These are phyloP conservation scores for Pestalotiopsis sp. DNA, from an alignment of 2,329 filamentous ascomycete genomes.

Conservation along the genomic window DNA sequence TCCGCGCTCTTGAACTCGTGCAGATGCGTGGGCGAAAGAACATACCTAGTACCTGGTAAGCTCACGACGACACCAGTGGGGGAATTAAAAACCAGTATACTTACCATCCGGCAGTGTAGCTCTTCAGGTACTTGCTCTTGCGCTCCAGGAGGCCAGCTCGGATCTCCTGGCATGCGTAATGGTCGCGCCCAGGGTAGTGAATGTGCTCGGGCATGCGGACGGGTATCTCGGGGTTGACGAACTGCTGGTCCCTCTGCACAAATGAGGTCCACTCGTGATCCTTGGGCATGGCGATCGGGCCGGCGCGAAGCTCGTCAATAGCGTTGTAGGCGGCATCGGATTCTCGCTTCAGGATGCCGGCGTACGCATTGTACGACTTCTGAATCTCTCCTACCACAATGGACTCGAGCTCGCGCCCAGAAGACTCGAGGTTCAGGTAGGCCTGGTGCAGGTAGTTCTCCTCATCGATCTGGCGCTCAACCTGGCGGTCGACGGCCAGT, in stretches of 20 bases:
- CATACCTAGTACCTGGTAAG: conserved; percentile 67
- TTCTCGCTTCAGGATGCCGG: conserved; percentile 88
- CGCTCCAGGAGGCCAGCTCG: conserved; percentile 89
- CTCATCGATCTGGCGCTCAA: conserved; percentile 92
- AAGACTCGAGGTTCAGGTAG: conserved; percentile 91
- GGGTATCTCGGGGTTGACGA: conserved; percentile 83
- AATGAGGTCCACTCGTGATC: conserved; percentile 90
- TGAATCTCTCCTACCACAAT: conserved; percentile 98
- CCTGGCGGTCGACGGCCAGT: conserved; percentile 82
- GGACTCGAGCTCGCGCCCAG: conserved; percentile 90
- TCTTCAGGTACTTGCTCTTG: conserved; percentile 98
- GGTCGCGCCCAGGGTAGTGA: conserved; percentile 87
- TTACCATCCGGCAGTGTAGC: conserved; percentile 93
- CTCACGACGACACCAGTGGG: neutral
- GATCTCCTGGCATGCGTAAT: conserved; percentile 81
- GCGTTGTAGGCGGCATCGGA: conserved; percentile 79
- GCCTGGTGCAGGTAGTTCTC: conserved; percentile 98
- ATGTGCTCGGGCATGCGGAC: conserved; percentile 81
- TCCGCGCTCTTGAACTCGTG: conserved; percentile 99
- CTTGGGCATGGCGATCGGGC: conserved; percentile 90
- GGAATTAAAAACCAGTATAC: conserved; percentile 31
- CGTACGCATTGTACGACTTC: conserved; percentile 94
- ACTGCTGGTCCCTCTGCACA: conserved; percentile 78
- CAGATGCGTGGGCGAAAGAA: conserved; percentile 92
- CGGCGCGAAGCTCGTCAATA: conserved; percentile 79